Conservation (phyloP, 2,329 filamentous ascomycete species). For the Hymenoscyphus fraxineus region DNA sequence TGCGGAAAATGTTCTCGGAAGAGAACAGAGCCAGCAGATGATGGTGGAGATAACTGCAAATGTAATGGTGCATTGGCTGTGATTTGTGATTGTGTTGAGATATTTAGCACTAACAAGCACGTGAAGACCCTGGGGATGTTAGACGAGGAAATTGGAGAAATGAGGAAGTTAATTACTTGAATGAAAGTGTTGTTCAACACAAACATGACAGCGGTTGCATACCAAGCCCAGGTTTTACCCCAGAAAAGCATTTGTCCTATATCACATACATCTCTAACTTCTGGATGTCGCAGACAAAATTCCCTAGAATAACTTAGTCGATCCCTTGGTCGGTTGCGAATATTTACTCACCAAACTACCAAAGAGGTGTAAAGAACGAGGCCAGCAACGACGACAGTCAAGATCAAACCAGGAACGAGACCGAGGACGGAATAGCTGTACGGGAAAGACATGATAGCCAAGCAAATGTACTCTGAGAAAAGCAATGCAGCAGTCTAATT, state of each 20-base stretch:
- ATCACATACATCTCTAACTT: slow-evolving; percentile 89
- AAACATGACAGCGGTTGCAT: slow-evolving; percentile 76
- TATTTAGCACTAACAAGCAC: slow-evolving; percentile 83
- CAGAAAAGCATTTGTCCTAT: slow-evolving; percentile 95
- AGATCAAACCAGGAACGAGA: slow-evolving; percentile 78
- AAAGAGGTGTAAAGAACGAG: slow-evolving; percentile 81
- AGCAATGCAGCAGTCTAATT: slow-evolving; percentile 75
- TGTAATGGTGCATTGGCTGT: slow-evolving; percentile 70
- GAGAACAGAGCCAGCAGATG: slow-evolving; percentile 72
- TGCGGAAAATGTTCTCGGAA: slow-evolving; percentile 80
- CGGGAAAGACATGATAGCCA: slow-evolving; percentile 92
- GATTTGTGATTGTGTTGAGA: slow-evolving; percentile 79
- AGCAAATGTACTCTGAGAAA: slow-evolving; percentile 92
- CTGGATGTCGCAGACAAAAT: slow-evolving; percentile 86
- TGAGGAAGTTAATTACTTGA: slow-evolving; percentile 49
- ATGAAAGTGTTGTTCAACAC: slow-evolving; percentile 93
- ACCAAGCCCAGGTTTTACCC: slow-evolving; percentile 71
- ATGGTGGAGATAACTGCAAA: slow-evolving; percentile 73
- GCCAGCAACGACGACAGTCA: slow-evolving; percentile 73
- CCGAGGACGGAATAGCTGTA: slow-evolving; percentile 88
- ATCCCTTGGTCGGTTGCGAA: neutral
- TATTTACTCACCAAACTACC: slow-evolving; percentile 51
- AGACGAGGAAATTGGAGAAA: slow-evolving; percentile 8
- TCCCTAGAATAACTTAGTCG: slow-evolving; percentile 52
- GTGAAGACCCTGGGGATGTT: slow-evolving; percentile 59